Evolutionary conservation across 805 yeast genomes (phyloP).

Genomic region (Cyberlindnera misumaiensis): DNA sequence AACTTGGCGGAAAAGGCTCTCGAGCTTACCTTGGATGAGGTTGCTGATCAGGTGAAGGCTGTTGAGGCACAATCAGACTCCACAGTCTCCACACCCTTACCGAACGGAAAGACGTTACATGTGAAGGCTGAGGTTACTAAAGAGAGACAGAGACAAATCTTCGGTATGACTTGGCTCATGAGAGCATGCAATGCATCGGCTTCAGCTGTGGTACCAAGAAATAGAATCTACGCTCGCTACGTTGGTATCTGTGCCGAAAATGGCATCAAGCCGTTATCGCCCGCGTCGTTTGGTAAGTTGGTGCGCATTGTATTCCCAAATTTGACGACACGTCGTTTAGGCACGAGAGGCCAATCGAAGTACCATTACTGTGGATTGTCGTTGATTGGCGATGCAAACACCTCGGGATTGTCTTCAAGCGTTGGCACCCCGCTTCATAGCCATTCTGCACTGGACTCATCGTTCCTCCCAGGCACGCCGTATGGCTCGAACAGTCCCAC

Average conservation of each 20-base stretch:
- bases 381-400: slow-evolving; percentile 29
- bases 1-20: slow-evolving; percentile 27
- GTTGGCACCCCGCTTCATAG: slow-evolving; percentile 22
- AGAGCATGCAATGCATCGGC: slow-evolving; percentile 48
- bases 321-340: slow-evolving; percentile 66
- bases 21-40: slow-evolving; percentile 31
- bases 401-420: slow-evolving; percentile 20
- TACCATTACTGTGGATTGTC: slow-evolving; percentile 79
- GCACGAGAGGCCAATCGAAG: slow-evolving; percentile 71
- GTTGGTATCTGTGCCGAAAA: slow-evolving; percentile 49
- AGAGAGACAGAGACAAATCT: slow-evolving; percentile 65
- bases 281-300: slow-evolving; percentile 73
- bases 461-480: slow-evolving; percentile 24
- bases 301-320: slow-evolving; percentile 58
- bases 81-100: slow-evolving; percentile 18
- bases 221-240: slow-evolving; percentile 61
- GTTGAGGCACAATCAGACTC: slow-evolving; percentile 27
- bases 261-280: slow-evolving; percentile 53
- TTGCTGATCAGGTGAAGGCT: slow-evolving; percentile 38
- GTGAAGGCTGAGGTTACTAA: slow-evolving; percentile 22
- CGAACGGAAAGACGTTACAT: slow-evolving; percentile 20
- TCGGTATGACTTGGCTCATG: slow-evolving; percentile 77
- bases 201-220: slow-evolving; percentile 55
- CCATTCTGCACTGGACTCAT: slow-evolving; percentile 16
- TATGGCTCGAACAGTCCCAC: slow-evolving; percentile 23